Conservation (phyloP, 768 basidiomycete species). For the Suillus placidus region DNA sequence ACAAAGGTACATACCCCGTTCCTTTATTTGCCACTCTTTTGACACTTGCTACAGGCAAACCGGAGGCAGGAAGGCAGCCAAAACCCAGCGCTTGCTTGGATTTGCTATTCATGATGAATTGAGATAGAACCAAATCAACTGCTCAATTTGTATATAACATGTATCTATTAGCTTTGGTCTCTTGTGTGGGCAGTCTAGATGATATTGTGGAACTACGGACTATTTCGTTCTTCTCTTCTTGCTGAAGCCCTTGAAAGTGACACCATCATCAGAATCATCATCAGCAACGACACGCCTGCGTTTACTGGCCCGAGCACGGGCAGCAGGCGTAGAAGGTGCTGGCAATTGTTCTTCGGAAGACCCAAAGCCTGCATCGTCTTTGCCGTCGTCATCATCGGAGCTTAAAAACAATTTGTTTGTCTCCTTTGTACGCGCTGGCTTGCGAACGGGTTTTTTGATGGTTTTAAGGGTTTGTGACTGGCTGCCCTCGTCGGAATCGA, state of each 20-base stretch:
- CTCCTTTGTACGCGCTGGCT: slow-evolving; percentile 34
- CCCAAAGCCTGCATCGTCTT: neutral
- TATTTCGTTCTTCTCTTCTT: slow-evolving; percentile 30
- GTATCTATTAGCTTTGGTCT: neutral
- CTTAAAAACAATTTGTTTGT: slow-evolving; percentile 53
- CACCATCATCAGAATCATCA: slow-evolving; percentile 74
- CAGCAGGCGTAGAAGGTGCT: neutral
- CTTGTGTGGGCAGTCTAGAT: slow-evolving; percentile 3
- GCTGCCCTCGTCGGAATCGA: slow-evolving; percentile 43
- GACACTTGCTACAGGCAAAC: slow-evolving; percentile 58
- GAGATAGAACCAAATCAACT: slow-evolving; percentile 9
- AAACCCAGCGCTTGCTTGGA: slow-evolving; percentile 81
- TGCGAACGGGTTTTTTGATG: slow-evolving; percentile 21
- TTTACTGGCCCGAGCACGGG: slow-evolving; percentile 24
- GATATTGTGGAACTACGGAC: neutral
- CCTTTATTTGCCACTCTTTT: slow-evolving; percentile 6
- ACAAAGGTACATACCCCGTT: slow-evolving; percentile 57
- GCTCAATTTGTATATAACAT: slow-evolving; percentile 12
- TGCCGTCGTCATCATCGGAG: slow-evolving; percentile 45
- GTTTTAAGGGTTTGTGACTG: slow-evolving; percentile 19
- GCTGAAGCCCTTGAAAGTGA: slow-evolving; percentile 67
- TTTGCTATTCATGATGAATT: slow-evolving; percentile 85
- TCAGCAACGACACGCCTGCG: slow-evolving; percentile 47
- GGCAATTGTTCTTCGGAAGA: neutral
- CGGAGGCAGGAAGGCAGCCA: slow-evolving; percentile 85